Conservation (phyloP, 768 basidiomycete genomes). For the Pleurotus ostreatus region DNA sequence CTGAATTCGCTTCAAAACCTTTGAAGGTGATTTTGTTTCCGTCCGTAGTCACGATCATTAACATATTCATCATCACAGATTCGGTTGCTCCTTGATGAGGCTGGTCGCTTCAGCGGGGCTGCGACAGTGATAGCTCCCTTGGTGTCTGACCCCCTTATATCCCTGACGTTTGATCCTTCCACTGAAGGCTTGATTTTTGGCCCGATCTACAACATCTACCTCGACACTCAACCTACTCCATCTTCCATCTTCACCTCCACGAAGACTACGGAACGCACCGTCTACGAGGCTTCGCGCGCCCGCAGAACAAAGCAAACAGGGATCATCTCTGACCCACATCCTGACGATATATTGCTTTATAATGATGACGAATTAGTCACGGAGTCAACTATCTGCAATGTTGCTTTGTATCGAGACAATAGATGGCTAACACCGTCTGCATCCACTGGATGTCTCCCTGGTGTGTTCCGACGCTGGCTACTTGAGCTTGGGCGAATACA, state of each 20-base stretch:
- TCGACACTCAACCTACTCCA: slow-evolving; percentile 54
- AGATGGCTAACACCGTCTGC: slow-evolving; percentile 66
- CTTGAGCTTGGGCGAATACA: slow-evolving; percentile 53
- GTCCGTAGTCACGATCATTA: slow-evolving; percentile 9
- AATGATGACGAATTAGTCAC: slow-evolving; percentile 46
- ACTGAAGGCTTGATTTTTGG: slow-evolving; percentile 6
- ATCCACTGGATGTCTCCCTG: slow-evolving; percentile 65
- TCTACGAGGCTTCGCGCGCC: slow-evolving; percentile 61
- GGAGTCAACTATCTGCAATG: slow-evolving; percentile 69
- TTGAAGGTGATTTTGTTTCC: slow-evolving; percentile 23
- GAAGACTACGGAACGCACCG: slow-evolving; percentile 63
- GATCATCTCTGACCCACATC: slow-evolving; percentile 22
- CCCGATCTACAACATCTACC: slow-evolving; percentile 38
- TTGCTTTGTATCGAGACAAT: slow-evolving; percentile 56
- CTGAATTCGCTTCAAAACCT: slow-evolving; percentile 16
- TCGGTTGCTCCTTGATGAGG: slow-evolving; percentile 43
- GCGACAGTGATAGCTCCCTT: slow-evolving; percentile 28
- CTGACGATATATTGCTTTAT: slow-evolving; percentile 64
- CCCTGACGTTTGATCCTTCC: slow-evolving; percentile 29
- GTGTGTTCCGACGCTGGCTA: slow-evolving; percentile 67
- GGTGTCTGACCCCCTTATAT: slow-evolving; percentile 33
- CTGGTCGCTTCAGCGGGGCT: slow-evolving; percentile 32
- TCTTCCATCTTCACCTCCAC: slow-evolving; percentile 57
- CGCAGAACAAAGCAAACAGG: slow-evolving; percentile 22
- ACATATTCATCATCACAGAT: slow-evolving; percentile 32